Conservation (phyloP, 306 rosid genomes). For the Lathyrus aphaca region DNA sequence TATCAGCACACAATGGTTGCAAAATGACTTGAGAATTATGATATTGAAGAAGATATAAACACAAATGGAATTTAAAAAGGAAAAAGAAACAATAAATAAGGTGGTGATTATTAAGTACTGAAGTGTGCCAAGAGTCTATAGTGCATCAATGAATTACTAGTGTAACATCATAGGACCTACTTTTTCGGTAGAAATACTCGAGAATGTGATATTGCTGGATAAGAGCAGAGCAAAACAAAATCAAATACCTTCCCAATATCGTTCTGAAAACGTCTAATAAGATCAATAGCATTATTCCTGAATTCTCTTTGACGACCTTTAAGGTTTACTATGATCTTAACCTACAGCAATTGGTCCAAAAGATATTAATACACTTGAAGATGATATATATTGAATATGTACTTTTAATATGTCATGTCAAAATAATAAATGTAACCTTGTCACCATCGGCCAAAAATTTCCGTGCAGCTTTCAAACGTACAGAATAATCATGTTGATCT, state of each 20-base stretch:
- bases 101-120: constrained; percentile 16
- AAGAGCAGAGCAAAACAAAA: constrained; percentile 14
- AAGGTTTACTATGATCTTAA: constrained; percentile 88
- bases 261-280: constrained; percentile 80
- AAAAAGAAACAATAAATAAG: background rate
- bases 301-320: constrained; percentile 98
- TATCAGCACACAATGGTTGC: background rate
- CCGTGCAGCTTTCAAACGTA: constrained; percentile 94
- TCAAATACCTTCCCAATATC: constrained; percentile 91
- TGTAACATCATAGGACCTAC: background rate
- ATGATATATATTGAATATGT: constrained; percentile 3
- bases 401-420: background rate
- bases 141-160: background rate
- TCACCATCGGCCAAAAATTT: constrained; percentile 94
- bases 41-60: background rate
- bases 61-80: constrained; percentile 13
- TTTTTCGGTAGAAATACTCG: constrained; percentile 3
- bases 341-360: constrained; percentile 58
- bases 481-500: constrained; percentile 95
- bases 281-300: constrained; percentile 89
- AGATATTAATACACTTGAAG: constrained; percentile 35
- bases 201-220: constrained; percentile 21
- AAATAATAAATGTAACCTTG: constrained; percentile 60
- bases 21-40: constrained; percentile 2
- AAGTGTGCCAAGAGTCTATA: background rate